These are phyloP conservation scores for Solanum rostratum DNA, from an alignment of 257 asterid species.

Conservation along the genomic window DNA sequence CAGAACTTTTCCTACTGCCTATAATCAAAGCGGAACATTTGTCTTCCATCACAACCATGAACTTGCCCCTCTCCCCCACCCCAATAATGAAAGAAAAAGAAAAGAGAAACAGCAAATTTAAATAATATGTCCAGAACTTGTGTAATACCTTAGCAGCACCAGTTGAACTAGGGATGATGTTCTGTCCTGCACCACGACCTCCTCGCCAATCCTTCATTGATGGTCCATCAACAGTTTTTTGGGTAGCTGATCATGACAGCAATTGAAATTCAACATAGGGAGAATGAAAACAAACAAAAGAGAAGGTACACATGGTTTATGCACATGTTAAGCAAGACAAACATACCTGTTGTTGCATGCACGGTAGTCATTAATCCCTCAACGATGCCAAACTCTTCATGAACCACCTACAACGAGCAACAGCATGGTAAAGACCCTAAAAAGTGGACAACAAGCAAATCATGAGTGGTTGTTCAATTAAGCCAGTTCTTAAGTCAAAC, in stretches of 20 bases:
- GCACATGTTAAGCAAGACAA: not conserved
- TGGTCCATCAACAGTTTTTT: conserved; percentile 98
- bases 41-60: not conserved
- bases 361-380: conserved; percentile 99
- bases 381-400: conserved; percentile 91
- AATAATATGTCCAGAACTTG: not conserved
- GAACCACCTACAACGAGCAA: conserved; percentile 59
- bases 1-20: conserved; percentile 99
- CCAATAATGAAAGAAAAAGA: not conserved
- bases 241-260: conserved; percentile 64
- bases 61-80: not conserved
- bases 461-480: not conserved
- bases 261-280: not conserved
- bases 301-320: not conserved
- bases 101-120: not conserved
- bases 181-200: conserved; percentile 98
- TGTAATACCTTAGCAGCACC: conserved; percentile 94
- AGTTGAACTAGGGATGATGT: conserved; percentile 97
- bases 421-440: not conserved
- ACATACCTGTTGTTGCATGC: conserved; percentile 91
- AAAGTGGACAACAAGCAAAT: not conserved
- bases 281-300: conserved; percentile 4
- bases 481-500: conserved; percentile 18
- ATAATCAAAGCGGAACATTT: conserved; percentile 3
- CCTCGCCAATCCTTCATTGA: conserved; percentile 99